Percentiles rank a stretch among this genome's conserved stretches.
These are phyloP conservation scores for Phytopythium cucurbitacearum DNA, from an alignment of 352 stramenopile species.

Conservation along the genomic window DNA sequence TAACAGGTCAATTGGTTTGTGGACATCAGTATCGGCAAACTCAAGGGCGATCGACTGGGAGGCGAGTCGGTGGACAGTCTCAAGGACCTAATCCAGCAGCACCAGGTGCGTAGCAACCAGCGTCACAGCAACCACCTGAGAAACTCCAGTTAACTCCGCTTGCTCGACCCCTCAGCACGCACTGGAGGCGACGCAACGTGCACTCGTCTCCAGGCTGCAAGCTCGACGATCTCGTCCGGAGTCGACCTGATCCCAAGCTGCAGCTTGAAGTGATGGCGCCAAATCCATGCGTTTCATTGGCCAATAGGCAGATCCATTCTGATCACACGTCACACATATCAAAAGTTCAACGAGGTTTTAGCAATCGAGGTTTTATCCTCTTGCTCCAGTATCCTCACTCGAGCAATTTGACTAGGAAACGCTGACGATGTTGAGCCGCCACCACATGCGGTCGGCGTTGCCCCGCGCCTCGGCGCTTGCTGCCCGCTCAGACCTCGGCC, in stretches of 20 bases:
- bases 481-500: not conserved
- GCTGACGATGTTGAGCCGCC: not conserved
- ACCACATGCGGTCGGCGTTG: constrained; percentile 1
- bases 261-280: not conserved
- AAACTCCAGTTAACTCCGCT: not conserved
- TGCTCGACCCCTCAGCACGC: constrained; percentile 22
- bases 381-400: constrained; percentile 45
- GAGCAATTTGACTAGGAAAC: constrained; percentile 20
- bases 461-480: not conserved
- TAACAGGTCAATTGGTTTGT: too few species aligned
- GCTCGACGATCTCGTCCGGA: not conserved
- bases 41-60: constrained; percentile 38
- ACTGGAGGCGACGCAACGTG: constrained; percentile 44
- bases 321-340: constrained; percentile 26
- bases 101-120: constrained; percentile 25
- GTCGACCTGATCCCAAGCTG: not conserved
- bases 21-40: constrained; percentile 30
- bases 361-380: constrained; percentile 22
- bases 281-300: constrained; percentile 1
- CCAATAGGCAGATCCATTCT: not conserved
- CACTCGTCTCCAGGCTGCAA: constrained; percentile 54
- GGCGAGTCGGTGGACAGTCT: constrained; percentile 24
- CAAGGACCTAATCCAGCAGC: constrained; percentile 54
- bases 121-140: not conserved
- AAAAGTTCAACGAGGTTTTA: constrained; percentile 1